A percentile compares a stretch with the other conserved stretches of the same genome.
Conservation (phyloP, 352 stramenopile genomes). For the Pythium rishiriense region DNA sequence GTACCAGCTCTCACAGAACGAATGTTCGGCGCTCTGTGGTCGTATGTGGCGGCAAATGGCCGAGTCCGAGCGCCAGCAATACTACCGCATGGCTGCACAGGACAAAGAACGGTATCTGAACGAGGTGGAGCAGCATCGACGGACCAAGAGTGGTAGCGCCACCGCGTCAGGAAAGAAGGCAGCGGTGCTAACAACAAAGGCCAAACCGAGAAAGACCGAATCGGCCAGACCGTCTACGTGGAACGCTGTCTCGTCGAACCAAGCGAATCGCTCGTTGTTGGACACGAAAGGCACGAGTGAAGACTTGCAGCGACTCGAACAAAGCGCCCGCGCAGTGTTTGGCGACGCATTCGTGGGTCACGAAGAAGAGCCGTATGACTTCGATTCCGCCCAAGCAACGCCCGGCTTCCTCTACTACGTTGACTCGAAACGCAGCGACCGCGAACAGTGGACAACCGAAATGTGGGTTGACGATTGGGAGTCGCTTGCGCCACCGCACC, state of each 20-base stretch:
- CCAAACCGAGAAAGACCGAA: not conserved
- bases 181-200: not conserved
- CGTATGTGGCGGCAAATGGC: slow-evolving; percentile 63
- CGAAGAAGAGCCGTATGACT: not conserved
- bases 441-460: slow-evolving; percentile 26
- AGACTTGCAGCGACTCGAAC: slow-evolving; percentile 33
- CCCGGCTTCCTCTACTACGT: slow-evolving; percentile 33
- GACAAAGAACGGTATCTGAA: slow-evolving; percentile 52
- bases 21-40: slow-evolving; percentile 58
- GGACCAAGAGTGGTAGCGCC: slow-evolving; percentile 8
- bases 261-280: not conserved
- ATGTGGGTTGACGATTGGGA: slow-evolving; percentile 35
- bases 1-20: slow-evolving; percentile 70
- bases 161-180: not conserved
- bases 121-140: slow-evolving; percentile 35
- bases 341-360: slow-evolving; percentile 21
- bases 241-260: not conserved
- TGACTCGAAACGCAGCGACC: slow-evolving; percentile 29
- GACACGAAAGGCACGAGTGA: slow-evolving; percentile 19
- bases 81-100: slow-evolving; percentile 51
- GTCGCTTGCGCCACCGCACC: slow-evolving; percentile 25
- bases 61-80: slow-evolving; percentile 46
- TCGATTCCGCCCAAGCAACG: not conserved
- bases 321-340: slow-evolving; percentile 21
- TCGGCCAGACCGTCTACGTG: not conserved